Evolutionary conservation across 2,329 filamentous ascomycete species (phyloP).

Genomic region (Pseudogymnoascus sp.): DNA sequence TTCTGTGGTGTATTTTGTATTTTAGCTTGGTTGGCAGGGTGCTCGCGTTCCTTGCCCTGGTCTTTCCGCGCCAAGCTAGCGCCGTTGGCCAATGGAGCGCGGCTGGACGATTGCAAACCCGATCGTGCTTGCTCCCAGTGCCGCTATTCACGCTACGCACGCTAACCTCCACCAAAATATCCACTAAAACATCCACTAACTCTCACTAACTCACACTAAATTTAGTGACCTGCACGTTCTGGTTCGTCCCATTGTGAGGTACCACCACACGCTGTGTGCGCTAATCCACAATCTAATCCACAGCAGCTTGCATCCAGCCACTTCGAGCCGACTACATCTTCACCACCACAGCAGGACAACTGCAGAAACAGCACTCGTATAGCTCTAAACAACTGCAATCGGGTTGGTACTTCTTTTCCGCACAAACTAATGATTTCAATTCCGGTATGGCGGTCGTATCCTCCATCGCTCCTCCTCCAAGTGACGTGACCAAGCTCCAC

Average conservation of each 20-base stretch:
- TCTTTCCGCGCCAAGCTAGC: not conserved
- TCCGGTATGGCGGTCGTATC: not conserved
- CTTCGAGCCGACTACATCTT: not conserved
- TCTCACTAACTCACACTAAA: not conserved
- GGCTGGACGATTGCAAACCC: not conserved
- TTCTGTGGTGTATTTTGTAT: not conserved
- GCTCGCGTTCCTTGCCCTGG: not conserved
- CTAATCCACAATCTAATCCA: not conserved
- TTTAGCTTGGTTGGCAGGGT: not conserved
- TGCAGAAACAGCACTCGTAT: not conserved
- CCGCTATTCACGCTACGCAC: not conserved
- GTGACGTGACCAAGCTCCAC: slow-evolving; percentile 4
- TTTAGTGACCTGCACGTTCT: not conserved
- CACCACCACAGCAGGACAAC: not conserved
- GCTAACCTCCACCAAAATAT: not conserved
- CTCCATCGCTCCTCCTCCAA: not conserved
- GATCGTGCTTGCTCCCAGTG: not conserved
- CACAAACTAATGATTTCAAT: not conserved
- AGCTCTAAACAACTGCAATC: not conserved
- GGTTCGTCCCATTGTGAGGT: not conserved
- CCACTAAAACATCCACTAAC: not conserved
- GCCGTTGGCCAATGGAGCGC: not conserved
- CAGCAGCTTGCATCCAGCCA: slow-evolving; percentile 1
- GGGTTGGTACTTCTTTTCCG: not conserved
- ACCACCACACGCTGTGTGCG: not conserved